Evolutionary conservation across 495 filamentous ascomycete species (phyloP).

Genomic region (Penicillium robsamsonii): DNA sequence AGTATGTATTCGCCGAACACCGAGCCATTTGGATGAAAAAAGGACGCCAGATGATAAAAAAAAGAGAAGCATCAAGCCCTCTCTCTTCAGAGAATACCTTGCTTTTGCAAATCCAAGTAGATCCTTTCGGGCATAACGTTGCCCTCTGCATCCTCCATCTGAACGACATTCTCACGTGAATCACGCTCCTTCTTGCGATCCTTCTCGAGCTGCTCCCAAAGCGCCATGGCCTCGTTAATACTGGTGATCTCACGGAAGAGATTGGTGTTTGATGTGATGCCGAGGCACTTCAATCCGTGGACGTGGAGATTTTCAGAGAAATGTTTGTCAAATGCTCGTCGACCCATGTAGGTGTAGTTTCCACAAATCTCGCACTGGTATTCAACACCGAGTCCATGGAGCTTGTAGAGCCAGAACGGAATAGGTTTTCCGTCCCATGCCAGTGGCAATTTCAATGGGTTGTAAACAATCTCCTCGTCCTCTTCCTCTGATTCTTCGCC

Average conservation of each 20-base stretch:
- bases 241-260: constrained; percentile 91
- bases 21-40: constrained; percentile 6
- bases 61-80: background rate
- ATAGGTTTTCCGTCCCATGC: constrained; percentile 99
- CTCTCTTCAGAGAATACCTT: constrained; percentile 46
- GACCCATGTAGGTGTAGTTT: constrained; percentile 95
- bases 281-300: constrained; percentile 87
- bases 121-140: constrained; percentile 99
- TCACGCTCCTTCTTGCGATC: constrained; percentile 78
- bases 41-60: constrained; percentile 5
- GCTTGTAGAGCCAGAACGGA: constrained; percentile 96
- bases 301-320: constrained; percentile 93
- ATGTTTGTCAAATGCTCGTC: constrained; percentile 95
- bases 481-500: constrained; percentile 64
- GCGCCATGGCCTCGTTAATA: constrained; percentile 79
- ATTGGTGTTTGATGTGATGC: constrained; percentile 81
- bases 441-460: constrained; percentile 90
- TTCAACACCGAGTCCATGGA: constrained; percentile 93
- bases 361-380: constrained; percentile 96
- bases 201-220: constrained; percentile 91
- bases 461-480: constrained; percentile 84
- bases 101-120: constrained; percentile 74
- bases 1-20: constrained; percentile 12
- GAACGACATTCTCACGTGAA: constrained; percentile 76
- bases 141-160: constrained; percentile 97